These are phyloP conservation scores for Cryoendolithus antarcticus DNA, from an alignment of 2,329 filamentous ascomycete genomes.

Conservation along the genomic window DNA sequence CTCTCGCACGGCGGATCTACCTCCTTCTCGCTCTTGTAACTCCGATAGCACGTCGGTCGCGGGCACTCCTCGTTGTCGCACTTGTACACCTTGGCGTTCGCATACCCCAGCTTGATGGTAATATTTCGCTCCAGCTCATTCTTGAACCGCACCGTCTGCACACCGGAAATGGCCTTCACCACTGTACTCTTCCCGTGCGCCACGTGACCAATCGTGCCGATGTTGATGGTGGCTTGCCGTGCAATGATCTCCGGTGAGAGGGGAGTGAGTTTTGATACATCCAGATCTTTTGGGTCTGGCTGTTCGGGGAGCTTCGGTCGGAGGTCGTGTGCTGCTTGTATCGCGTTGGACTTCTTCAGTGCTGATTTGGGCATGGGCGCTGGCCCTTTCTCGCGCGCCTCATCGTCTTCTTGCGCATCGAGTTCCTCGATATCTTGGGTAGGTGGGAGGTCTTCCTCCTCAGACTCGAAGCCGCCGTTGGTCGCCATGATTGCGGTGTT, in stretches of 20 bases:
- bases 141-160: constrained; percentile 99
- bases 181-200: constrained; percentile 98
- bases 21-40: constrained; percentile 98
- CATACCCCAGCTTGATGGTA: constrained; percentile 98
- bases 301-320: constrained; percentile 68
- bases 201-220: constrained; percentile 96
- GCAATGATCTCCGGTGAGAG: constrained; percentile 97
- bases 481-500: constrained; percentile 38
- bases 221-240: constrained; percentile 96
- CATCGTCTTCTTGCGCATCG: constrained; percentile 60
- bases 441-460: constrained; percentile 40
- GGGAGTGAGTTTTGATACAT: constrained; percentile 67
- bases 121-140: constrained; percentile 99
- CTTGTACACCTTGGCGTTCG: constrained; percentile 99
- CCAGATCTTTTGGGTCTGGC: constrained; percentile 81
- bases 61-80: constrained; percentile 88
- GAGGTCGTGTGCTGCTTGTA: constrained; percentile 43
- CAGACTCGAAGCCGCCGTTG: constrained; percentile 41
- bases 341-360: constrained; percentile 62
- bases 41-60: constrained; percentile 86
- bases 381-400: constrained; percentile 49
- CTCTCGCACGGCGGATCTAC: constrained; percentile 92
- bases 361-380: constrained; percentile 56
- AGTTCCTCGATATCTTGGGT: constrained; percentile 56
- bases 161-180: constrained; percentile 96